Evolutionary conservation across 495 filamentous ascomycete species (phyloP).

Genomic region (Talaromyces ruber): DNA sequence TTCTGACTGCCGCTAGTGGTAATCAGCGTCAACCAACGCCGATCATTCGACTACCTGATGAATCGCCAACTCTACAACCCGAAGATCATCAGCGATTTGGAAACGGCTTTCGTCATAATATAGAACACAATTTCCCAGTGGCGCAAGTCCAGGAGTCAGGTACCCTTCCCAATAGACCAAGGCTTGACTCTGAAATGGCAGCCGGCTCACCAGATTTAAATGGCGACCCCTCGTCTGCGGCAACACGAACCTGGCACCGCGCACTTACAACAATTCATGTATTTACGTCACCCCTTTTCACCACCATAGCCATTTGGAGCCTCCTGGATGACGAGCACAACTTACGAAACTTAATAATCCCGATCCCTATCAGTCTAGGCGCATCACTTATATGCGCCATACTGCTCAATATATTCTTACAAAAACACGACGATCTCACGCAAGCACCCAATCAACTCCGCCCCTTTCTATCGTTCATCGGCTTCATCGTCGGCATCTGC

Average conservation of each 20-base stretch:
- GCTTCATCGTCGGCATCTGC: constrained; percentile 83
- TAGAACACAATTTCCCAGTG: neutral
- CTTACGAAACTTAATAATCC: constrained; percentile 45
- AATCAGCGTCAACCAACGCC: constrained; percentile 16
- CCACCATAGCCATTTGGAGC: constrained; percentile 68
- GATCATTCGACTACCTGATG: constrained; percentile 30
- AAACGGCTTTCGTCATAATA: neutral
- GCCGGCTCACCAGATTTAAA: constrained; percentile 14
- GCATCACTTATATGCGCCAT: constrained; percentile 57
- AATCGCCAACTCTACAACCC: constrained; percentile 29
- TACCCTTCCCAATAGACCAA: constrained; percentile 12
- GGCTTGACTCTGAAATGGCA: constrained; percentile 36
- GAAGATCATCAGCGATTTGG: constrained; percentile 8
- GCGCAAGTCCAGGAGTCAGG: constrained; percentile 1
- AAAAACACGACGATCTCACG: constrained; percentile 22
- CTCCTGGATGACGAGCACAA: constrained; percentile 47
- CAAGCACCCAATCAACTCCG: constrained; percentile 54
- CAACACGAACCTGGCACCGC: constrained; percentile 64
- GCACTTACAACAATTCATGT: constrained; percentile 83
- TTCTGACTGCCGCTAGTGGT: constrained; percentile 18
- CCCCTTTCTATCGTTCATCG: constrained; percentile 71
- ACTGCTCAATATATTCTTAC: constrained; percentile 54
- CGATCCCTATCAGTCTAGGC: constrained; percentile 61
- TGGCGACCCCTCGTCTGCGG: constrained; percentile 16
- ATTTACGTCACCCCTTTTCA: constrained; percentile 81